A percentile compares a stretch with the other conserved stretches of the same genome.
Evolutionary conservation across 129 eudicot species (phyloP).

Genomic region (Artemisia argyi): DNA sequence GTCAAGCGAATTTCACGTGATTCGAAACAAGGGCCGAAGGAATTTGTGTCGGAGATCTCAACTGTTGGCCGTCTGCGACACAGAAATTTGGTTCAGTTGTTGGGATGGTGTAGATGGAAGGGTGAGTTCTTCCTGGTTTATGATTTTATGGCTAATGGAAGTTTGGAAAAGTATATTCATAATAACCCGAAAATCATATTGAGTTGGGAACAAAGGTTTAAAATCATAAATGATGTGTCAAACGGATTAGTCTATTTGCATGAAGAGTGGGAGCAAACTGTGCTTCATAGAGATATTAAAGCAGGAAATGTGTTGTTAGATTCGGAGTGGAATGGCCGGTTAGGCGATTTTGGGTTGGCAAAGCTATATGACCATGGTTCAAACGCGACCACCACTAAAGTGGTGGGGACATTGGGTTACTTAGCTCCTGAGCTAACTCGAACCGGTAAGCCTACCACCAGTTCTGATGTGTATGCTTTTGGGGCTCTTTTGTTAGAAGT

Average conservation of each 20-base stretch:
- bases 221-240: conserved; percentile 52
- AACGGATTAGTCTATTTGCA: conserved; percentile 50
- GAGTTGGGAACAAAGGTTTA: conserved; percentile 53
- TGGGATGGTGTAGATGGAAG: conserved; percentile 54
- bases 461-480: conserved; percentile 57
- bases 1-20: conserved; percentile 56
- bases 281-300: conserved; percentile 62
- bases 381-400: conserved; percentile 40
- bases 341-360: conserved; percentile 73
- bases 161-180: conserved; percentile 44
- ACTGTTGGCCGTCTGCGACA: conserved; percentile 63
- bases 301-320: conserved; percentile 56
- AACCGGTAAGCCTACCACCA: conserved; percentile 57
- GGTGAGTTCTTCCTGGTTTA: conserved; percentile 63
- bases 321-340: conserved; percentile 40
- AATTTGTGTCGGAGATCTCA: conserved; percentile 58
- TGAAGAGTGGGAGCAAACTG: conserved; percentile 62
- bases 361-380: conserved; percentile 62
- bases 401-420: conserved; percentile 65
- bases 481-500: conserved; percentile 63
- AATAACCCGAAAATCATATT: conserved; percentile 22
- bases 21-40: conserved; percentile 57
- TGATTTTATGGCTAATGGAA: conserved; percentile 64
- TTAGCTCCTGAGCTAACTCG: conserved; percentile 59
- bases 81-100: conserved; percentile 51